Evolutionary conservation across 768 basidiomycete genomes (phyloP).

Genomic region (Punctularia strigosozonata): DNA sequence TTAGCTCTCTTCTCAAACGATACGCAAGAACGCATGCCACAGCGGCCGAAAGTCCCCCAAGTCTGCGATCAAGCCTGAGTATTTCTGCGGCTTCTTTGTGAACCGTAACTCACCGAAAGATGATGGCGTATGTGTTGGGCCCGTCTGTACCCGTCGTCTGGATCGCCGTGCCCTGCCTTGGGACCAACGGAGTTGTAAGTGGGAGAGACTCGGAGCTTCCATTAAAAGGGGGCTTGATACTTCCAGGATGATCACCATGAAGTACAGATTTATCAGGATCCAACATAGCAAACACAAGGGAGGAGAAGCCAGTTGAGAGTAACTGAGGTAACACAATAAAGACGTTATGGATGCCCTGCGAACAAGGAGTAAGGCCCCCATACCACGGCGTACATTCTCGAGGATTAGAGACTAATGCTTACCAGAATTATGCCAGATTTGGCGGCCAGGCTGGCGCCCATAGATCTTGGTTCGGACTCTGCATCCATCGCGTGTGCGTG

Average conservation of each 20-base stretch:
- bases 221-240: constrained; percentile 6
- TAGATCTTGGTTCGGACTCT: too few relatives aligned
- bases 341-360: constrained; percentile 88
- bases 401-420: not conserved
- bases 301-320: constrained; percentile 76
- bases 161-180: not conserved
- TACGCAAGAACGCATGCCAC: constrained; percentile 1
- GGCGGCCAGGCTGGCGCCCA: too few relatives aligned
- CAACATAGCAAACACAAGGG: constrained; percentile 77
- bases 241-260: constrained; percentile 21
- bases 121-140: constrained; percentile 66
- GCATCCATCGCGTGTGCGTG: too few relatives aligned
- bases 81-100: not conserved
- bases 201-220: constrained; percentile 2
- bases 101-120: constrained; percentile 53
- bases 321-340: constrained; percentile 93
- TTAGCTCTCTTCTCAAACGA: constrained; percentile 1
- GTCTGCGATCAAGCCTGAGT: not conserved
- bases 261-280: constrained; percentile 47
- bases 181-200: constrained; percentile 4
- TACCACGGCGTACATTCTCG: not conserved
- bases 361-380: not conserved
- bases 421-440: constrained; percentile 2
- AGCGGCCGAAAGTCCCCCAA: not conserved
- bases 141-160: constrained; percentile 14